A percentile compares a stretch with the other conserved stretches of the same genome.
phyloP scores from a whole-genome alignment of 2,329 filamentous ascomycete genomes.

The Boeremia lycopersici region DNA sequence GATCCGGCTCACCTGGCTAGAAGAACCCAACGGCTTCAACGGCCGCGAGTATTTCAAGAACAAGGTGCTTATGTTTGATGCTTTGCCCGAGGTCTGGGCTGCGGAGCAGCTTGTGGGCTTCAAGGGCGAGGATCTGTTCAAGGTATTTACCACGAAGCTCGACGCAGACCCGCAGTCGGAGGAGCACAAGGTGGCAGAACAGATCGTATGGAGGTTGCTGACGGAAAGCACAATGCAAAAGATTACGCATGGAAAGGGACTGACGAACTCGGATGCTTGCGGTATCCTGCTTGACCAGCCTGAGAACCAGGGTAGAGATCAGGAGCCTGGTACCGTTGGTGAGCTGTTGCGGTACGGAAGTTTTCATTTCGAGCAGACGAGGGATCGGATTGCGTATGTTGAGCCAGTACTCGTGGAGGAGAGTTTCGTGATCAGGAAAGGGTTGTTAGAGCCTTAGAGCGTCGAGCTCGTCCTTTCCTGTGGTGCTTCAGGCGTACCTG shows the following conservation, averaged over 20 bases:
- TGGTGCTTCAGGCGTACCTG: too few relatives aligned
- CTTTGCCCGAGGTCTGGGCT: too few relatives aligned
- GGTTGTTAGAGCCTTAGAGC: background rate
- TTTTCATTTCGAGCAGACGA: conserved; percentile 44
- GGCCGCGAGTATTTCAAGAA: background rate
- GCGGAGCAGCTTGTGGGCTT: too few relatives aligned
- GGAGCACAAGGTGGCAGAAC: conserved; percentile 37
- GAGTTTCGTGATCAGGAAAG: conserved; percentile 28
- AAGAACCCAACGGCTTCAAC: conserved; percentile 31
- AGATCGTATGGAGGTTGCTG: conserved; percentile 37
- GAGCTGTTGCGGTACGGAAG: conserved; percentile 47
- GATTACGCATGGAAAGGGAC: conserved; percentile 43
- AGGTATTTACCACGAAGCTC: background rate
- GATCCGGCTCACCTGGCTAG: conserved; percentile 39
- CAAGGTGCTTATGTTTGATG: background rate
- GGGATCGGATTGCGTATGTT: conserved; percentile 34
- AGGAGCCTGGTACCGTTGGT: conserved; percentile 43
- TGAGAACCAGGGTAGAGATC: conserved; percentile 43
- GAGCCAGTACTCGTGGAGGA: conserved; percentile 18
- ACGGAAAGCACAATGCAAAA: conserved; percentile 45
- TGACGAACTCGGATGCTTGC: conserved; percentile 24
- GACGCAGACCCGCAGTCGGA: conserved; percentile 9
- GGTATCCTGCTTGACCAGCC: conserved; percentile 40
- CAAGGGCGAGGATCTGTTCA: too few relatives aligned
- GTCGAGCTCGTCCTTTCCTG: background rate